A percentile compares a stretch with the other conserved stretches of the same genome.
Conservation (phyloP, 1,139 yeast species). For the Yamadazyma oceani region DNA sequence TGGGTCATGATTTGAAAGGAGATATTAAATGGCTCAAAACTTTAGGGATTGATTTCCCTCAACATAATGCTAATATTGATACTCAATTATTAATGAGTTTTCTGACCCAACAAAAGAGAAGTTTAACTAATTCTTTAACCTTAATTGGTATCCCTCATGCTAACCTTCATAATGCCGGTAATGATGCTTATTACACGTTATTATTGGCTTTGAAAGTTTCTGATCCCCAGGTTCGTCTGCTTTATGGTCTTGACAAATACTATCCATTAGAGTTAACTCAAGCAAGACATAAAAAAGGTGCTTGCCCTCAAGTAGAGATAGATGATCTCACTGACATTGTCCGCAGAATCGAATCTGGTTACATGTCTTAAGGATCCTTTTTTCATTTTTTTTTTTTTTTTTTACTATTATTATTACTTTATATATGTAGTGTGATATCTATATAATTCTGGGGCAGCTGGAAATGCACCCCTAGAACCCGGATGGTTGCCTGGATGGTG, state of each 20-base stretch:
- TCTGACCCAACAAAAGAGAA: conserved; percentile 40
- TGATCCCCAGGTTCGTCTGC: conserved; percentile 51
- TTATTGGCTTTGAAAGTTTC: conserved; percentile 50
- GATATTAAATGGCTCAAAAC: conserved; percentile 55
- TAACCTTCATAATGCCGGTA: conserved; percentile 77
- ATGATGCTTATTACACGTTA: conserved; percentile 74
- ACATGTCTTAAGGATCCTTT: not conserved
- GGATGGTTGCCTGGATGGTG: not conserved
- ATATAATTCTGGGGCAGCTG: too few species aligned
- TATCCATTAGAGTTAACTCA: conserved; percentile 4
- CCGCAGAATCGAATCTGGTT: not conserved
- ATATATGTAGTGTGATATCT: too few species aligned
- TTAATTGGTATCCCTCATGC: conserved; percentile 59
- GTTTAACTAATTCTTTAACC: conserved; percentile 52
- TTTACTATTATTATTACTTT: too few species aligned
- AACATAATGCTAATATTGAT: conserved; percentile 40
- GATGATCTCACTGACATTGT: not conserved
- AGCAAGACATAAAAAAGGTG: not conserved
- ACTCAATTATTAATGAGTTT: conserved; percentile 39
- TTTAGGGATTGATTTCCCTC: conserved; percentile 50
- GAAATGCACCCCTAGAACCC: too few species aligned
- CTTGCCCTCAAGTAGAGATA: conserved; percentile 1
- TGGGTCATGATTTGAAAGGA: conserved; percentile 70
- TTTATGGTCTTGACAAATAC: conserved; percentile 23
- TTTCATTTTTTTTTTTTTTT: not conserved